Percentiles rank a stretch among this genome's conserved stretches.
Conservation (phyloP, 2,329 filamentous ascomycete genomes). For the Hypomyces perniciosus region DNA sequence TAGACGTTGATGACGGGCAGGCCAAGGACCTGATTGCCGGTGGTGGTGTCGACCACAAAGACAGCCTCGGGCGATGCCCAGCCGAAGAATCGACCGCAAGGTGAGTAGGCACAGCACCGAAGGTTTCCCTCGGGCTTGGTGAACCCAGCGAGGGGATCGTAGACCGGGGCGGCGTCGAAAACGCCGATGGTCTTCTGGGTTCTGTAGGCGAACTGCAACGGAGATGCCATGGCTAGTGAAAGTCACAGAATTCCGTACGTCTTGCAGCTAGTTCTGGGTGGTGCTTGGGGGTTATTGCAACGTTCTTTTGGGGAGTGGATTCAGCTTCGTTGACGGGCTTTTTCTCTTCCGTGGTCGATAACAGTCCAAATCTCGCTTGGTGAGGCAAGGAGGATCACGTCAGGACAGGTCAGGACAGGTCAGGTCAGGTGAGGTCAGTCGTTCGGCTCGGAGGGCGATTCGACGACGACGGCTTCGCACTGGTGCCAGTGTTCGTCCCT, state of each 20-base stretch:
- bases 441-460: too few relatives aligned
- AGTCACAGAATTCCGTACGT: constrained; percentile 58
- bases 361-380: not conserved
- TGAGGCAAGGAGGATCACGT: not conserved
- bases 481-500: not conserved
- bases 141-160: constrained; percentile 80
- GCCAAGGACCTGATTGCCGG: constrained; percentile 66
- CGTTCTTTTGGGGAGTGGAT: constrained; percentile 2
- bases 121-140: constrained; percentile 84
- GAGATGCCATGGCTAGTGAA: constrained; percentile 89
- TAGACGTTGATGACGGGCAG: constrained; percentile 80
- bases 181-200: constrained; percentile 95
- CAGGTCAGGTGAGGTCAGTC: not conserved
- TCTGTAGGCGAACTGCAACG: constrained; percentile 93
- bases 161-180: constrained; percentile 84
- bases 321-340: constrained; percentile 7
- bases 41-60: constrained; percentile 74
- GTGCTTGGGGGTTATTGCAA: not conserved
- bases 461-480: not conserved
- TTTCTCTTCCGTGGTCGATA: not conserved
- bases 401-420: not conserved
- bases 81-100: constrained; percentile 91
- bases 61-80: constrained; percentile 89
- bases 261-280: constrained; percentile 10
- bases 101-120: constrained; percentile 91